A percentile compares a stretch with the other conserved stretches of the same genome.
Conservation (phyloP, 257 asterid species). For the Leptodermis oblonga region DNA sequence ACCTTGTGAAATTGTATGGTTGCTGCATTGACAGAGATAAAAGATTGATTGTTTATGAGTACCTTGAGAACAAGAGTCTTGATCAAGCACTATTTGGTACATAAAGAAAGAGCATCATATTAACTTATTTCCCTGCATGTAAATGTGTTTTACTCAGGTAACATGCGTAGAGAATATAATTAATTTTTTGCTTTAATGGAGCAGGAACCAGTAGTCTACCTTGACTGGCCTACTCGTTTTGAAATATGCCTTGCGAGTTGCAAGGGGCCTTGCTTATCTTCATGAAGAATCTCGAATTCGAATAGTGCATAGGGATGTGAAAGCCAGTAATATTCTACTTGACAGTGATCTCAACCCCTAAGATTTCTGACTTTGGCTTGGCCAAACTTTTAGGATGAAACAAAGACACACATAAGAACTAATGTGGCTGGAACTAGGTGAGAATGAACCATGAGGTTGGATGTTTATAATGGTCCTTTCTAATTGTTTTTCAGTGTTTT, state of each 20-base stretch:
- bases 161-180: no score
- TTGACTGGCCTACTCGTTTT: no score
- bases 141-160: background rate
- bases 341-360: conserved; percentile 56
- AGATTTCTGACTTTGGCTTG: conserved; percentile 73
- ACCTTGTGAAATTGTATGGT: conserved; percentile 69
- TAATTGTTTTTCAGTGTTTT: background rate
- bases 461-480: background rate
- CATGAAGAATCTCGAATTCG: conserved; percentile 70
- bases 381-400: conserved; percentile 51
- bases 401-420: conserved; percentile 70
- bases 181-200: conserved; percentile 7
- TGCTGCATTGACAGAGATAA: conserved; percentile 76
- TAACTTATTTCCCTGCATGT: no score
- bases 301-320: conserved; percentile 74
- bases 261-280: conserved; percentile 69
- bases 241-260: conserved; percentile 70
- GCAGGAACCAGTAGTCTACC: conserved; percentile 41
- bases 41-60: conserved; percentile 76
- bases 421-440: conserved; percentile 85
- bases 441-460: conserved; percentile 20
- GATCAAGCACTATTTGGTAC: no score
- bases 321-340: conserved; percentile 71
- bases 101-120: background rate
- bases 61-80: no score